Percentiles rank a stretch among this genome's conserved stretches.
phyloP scores from a whole-genome alignment of 805 yeast species.

The Candida awuae region DNA sequence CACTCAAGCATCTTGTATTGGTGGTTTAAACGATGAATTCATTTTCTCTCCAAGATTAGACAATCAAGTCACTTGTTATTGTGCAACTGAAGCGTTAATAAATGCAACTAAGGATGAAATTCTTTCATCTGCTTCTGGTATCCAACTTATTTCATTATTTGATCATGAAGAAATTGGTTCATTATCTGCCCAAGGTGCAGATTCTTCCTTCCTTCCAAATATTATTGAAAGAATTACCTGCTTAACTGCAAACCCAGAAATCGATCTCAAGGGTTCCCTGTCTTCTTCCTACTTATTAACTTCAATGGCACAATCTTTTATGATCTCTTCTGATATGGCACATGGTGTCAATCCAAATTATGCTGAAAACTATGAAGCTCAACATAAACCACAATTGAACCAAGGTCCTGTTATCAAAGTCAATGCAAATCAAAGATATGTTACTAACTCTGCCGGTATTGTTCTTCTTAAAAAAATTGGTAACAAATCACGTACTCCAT shows the following conservation, averaged over 20 bases:
- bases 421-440: conserved; percentile 92
- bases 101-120: conserved; percentile 25
- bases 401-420: conserved; percentile 88
- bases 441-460: conserved; percentile 87
- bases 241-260: conserved; percentile 32
- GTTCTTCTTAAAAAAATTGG: conserved; percentile 71
- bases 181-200: conserved; percentile 92
- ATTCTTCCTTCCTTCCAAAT: conserved; percentile 81
- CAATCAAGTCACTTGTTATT: conserved; percentile 79
- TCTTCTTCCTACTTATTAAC: conserved; percentile 39
- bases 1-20: conserved; percentile 72
- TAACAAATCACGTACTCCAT: conserved; percentile 58
- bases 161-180: conserved; percentile 98
- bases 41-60: conserved; percentile 88
- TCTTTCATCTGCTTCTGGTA: conserved; percentile 43
- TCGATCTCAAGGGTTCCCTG: conserved; percentile 28
- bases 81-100: conserved; percentile 66
- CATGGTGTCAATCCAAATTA: conserved; percentile 97
- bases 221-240: conserved; percentile 60
- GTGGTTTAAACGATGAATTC: conserved; percentile 87
- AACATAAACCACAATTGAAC: conserved; percentile 75
- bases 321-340: conserved; percentile 91
- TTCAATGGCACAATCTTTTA: conserved; percentile 68
- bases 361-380: conserved; percentile 60
- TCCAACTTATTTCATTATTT: conserved; percentile 72